Evolutionary conservation across 257 asterid species (phyloP).

Genomic region (Fraxinus americana): DNA sequence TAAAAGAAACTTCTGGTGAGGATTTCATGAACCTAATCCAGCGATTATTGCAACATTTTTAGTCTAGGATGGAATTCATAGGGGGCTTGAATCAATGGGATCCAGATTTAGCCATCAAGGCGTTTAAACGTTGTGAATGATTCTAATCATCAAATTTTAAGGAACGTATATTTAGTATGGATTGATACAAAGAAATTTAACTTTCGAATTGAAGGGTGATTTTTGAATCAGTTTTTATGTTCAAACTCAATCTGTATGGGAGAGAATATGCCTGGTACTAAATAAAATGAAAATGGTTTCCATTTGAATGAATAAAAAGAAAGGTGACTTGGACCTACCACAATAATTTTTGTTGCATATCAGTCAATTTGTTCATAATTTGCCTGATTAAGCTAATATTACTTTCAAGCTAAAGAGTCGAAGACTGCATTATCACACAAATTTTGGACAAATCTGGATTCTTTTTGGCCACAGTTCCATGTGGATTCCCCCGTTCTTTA

Average conservation of each 20-base stretch:
- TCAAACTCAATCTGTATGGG: background rate
- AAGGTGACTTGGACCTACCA: slow-evolving; percentile 16
- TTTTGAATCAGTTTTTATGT: background rate
- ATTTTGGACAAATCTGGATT: background rate
- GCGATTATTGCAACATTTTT: background rate
- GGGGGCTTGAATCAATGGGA: background rate
- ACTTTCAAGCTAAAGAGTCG: slow-evolving; percentile 11
- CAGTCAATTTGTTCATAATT: slow-evolving; percentile 1
- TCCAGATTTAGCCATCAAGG: background rate
- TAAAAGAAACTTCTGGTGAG: background rate
- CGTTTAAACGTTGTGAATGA: background rate
- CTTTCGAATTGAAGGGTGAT: background rate
- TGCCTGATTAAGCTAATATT: background rate
- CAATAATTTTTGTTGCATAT: slow-evolving; percentile 4
- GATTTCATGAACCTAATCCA: background rate
- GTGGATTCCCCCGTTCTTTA: background rate
- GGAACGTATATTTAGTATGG: background rate
- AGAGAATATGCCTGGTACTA: background rate
- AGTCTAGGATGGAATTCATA: background rate
- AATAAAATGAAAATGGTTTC: background rate
- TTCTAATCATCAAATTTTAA: too few relatives aligned
- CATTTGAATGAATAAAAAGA: background rate
- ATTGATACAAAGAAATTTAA: background rate
- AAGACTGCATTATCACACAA: slow-evolving; percentile 14
- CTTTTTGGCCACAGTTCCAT: background rate